A percentile compares a stretch with the other conserved stretches of the same genome.
Conservation (phyloP, 1,284 basidiomycete genomes). For the Volvariella volvacea region DNA sequence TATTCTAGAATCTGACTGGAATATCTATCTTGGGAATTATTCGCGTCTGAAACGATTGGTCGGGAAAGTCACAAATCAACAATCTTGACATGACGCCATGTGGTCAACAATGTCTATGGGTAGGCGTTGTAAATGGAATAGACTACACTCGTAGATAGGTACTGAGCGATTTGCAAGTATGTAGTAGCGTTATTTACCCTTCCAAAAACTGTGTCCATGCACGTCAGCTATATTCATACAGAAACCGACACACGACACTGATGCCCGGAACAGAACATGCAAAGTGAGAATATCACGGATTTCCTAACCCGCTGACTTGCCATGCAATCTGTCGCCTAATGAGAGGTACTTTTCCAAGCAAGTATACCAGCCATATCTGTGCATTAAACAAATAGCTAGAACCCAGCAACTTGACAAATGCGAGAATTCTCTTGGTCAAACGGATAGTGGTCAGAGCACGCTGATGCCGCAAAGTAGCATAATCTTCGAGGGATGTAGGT, state of each 20-base stretch:
- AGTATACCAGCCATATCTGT: slow-evolving; percentile 1
- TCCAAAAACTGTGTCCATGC: no score
- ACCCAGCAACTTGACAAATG: background rate
- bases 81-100: slow-evolving; percentile 6
- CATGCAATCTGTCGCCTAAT: slow-evolving; percentile 2
- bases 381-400: no score
- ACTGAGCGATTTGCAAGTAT: no score
- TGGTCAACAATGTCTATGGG: no score
- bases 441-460: slow-evolving; percentile 2
- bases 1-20: slow-evolving; percentile 52
- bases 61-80: slow-evolving; percentile 6
- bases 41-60: slow-evolving; percentile 17
- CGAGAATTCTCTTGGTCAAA: slow-evolving; percentile 1
- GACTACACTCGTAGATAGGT: no score
- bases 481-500: slow-evolving; percentile 2
- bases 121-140: slow-evolving; percentile 4
- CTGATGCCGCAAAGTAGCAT: background rate
- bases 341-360: background rate
- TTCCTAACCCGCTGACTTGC: slow-evolving; percentile 4
- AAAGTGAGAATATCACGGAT: no score
- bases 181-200: no score
- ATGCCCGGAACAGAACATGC: no score
- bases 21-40: slow-evolving; percentile 32
- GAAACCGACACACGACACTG: no score
- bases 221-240: no score